phyloP scores from a whole-genome alignment of 371 early-diverging fungal genomes.

The Saksenaea oblongispora region DNA sequence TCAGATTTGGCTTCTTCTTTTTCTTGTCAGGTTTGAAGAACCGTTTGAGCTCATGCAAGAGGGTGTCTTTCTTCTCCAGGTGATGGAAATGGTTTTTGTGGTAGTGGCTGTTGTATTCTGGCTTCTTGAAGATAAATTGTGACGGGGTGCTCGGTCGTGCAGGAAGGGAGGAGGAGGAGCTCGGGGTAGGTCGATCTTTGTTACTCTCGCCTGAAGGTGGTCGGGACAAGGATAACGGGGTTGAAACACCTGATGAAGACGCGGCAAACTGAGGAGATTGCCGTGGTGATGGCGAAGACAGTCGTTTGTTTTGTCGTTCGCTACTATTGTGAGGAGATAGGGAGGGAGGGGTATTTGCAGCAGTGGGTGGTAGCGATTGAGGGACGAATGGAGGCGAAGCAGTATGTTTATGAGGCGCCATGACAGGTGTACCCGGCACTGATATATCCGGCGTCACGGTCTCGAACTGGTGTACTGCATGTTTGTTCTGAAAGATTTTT shows the following conservation, averaged over 20 bases:
- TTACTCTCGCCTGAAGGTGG: constrained; percentile 9
- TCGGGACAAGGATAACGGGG: constrained; percentile 17
- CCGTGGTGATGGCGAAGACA: background rate
- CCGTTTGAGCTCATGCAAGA: constrained; percentile 56
- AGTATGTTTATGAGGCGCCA: background rate
- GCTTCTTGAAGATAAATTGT: constrained; percentile 52
- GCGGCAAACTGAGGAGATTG: constrained; percentile 14
- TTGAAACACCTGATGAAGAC: constrained; percentile 12
- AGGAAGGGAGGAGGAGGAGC: background rate
- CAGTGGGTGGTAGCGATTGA: constrained; percentile 4
- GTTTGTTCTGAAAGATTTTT: constrained; percentile 35
- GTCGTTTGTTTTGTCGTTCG: constrained; percentile 6
- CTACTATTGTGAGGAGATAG: constrained; percentile 21
- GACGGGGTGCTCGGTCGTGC: constrained; percentile 33
- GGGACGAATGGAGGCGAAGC: constrained; percentile 3
- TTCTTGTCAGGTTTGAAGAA: constrained; percentile 45
- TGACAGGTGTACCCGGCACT: constrained; percentile 31
- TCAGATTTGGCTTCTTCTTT: constrained; percentile 9
- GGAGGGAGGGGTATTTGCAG: constrained; percentile 21
- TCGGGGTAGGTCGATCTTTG: constrained; percentile 3
- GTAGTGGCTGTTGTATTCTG: constrained; percentile 46
- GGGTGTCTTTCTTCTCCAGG: constrained; percentile 45
- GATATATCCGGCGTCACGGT: constrained; percentile 39
- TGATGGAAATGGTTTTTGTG: constrained; percentile 49
- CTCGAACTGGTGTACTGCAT: constrained; percentile 36